Percentiles rank a stretch among this genome's conserved stretches.
phyloP scores from a whole-genome alignment of 1,284 basidiomycete species.

The Cryptococcus sp. region DNA sequence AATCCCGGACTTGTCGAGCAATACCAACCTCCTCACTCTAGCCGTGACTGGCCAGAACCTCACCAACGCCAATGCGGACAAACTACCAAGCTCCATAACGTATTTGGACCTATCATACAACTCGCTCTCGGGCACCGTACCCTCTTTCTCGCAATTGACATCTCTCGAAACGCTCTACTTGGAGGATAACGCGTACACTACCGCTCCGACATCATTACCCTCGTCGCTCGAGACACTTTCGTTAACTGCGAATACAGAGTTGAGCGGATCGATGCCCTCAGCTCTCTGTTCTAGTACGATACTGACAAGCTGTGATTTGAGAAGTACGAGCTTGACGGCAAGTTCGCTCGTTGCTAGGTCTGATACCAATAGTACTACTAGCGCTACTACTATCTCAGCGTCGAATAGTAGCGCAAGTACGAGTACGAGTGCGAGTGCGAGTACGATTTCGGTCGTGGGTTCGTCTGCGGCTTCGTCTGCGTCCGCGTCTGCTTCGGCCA shows the following conservation, averaged over 20 bases:
- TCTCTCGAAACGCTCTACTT: constrained; percentile 42
- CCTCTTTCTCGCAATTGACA: constrained; percentile 30
- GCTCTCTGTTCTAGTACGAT: constrained; percentile 29
- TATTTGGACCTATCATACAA: constrained; percentile 52
- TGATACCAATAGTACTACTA: neutral
- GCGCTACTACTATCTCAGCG: constrained; percentile 1
- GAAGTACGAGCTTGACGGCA: constrained; percentile 32
- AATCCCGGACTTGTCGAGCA: constrained; percentile 36
- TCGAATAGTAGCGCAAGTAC: neutral
- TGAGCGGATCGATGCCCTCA: constrained; percentile 36
- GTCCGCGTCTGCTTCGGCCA: too few relatives aligned
- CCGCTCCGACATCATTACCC: constrained; percentile 41
- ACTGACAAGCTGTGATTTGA: constrained; percentile 43
- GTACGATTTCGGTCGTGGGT: neutral
- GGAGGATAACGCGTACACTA: constrained; percentile 40
- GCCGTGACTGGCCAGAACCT: constrained; percentile 35
- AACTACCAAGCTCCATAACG: constrained; percentile 31
- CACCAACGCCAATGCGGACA: constrained; percentile 24
- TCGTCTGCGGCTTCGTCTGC: too few relatives aligned
- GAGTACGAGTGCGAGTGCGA: constrained; percentile 1
- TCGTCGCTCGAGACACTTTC: constrained; percentile 35
- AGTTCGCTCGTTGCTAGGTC: neutral
- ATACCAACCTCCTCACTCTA: constrained; percentile 36
- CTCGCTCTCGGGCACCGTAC: constrained; percentile 34
- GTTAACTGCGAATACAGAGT: constrained; percentile 42